Percentiles rank a stretch among this genome's conserved stretches.
Conservation (phyloP, 495 filamentous ascomycete species). For the Penicillium fimorum region DNA sequence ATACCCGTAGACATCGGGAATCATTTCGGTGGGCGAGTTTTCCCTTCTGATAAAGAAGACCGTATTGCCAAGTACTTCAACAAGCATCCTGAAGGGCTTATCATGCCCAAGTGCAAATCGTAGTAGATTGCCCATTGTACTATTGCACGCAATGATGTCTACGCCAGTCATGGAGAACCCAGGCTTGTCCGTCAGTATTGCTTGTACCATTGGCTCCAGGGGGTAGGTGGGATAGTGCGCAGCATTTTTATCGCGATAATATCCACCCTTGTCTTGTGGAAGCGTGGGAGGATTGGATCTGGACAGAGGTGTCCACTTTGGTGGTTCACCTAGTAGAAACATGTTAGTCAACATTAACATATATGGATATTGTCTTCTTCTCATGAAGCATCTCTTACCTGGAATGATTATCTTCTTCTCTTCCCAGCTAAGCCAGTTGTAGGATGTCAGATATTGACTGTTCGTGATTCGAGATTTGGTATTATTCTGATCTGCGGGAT, state of each 20-base stretch:
- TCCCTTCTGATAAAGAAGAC: constrained; percentile 62
- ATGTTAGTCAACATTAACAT: background rate
- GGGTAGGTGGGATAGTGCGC: constrained; percentile 56
- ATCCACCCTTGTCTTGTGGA: constrained; percentile 49
- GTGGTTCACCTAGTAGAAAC: constrained; percentile 50
- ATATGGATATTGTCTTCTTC: background rate
- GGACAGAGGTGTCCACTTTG: constrained; percentile 54
- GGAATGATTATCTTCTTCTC: constrained; percentile 50
- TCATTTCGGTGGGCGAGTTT: constrained; percentile 51
- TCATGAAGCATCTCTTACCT: constrained; percentile 33
- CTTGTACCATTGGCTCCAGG: constrained; percentile 55
- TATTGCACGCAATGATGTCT: constrained; percentile 63
- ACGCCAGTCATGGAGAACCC: constrained; percentile 39
- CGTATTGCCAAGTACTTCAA: constrained; percentile 59
- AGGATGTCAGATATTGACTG: constrained; percentile 45
- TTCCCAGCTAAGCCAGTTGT: constrained; percentile 49
- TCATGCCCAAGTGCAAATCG: constrained; percentile 50
- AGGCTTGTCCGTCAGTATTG: constrained; percentile 37
- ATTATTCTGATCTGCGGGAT: background rate
- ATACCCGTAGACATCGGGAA: constrained; percentile 54
- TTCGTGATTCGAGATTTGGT: constrained; percentile 21
- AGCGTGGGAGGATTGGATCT: constrained; percentile 34
- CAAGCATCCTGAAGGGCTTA: constrained; percentile 56
- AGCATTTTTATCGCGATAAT: constrained; percentile 63
- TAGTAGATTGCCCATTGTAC: constrained; percentile 57